These are phyloP conservation scores for Copromyces sp. DNA, from an alignment of 495 filamentous ascomycete species.

Conservation along the genomic window DNA sequence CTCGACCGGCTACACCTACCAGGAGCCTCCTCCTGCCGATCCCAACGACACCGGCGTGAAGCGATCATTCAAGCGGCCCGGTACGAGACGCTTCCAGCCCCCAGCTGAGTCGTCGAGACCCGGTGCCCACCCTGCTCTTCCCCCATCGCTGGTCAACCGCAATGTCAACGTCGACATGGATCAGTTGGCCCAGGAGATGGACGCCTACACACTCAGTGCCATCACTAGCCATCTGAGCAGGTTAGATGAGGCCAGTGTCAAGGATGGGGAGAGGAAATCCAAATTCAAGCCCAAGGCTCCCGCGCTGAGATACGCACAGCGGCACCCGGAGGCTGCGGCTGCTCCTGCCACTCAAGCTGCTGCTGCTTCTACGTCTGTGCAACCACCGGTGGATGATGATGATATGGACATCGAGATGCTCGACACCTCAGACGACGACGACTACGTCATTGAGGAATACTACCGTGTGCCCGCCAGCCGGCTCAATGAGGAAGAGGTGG, in stretches of 20 bases:
- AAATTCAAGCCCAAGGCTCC: constrained; percentile 39
- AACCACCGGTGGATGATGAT: constrained; percentile 10
- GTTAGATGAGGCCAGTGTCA: constrained; percentile 22
- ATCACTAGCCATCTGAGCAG: constrained; percentile 35
- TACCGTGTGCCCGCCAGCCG: constrained; percentile 39
- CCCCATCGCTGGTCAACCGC: constrained; percentile 30
- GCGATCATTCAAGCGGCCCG: constrained; percentile 14
- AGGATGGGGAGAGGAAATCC: constrained; percentile 7
- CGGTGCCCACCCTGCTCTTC: constrained; percentile 19
- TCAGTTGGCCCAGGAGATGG: constrained; percentile 37
- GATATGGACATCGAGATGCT: constrained; percentile 20
- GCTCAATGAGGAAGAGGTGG: constrained; percentile 27
- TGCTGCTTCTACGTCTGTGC: neutral
- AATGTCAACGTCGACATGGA: constrained; percentile 33
- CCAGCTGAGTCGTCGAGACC: neutral
- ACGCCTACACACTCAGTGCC: constrained; percentile 37
- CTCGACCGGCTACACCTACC: neutral
- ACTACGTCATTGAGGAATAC: constrained; percentile 46
- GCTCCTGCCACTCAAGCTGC: constrained; percentile 8
- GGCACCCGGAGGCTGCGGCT: constrained; percentile 31
- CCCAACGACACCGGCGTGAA: neutral
- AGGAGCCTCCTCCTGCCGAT: neutral
- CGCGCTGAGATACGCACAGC: constrained; percentile 35
- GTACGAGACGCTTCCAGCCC: constrained; percentile 2
- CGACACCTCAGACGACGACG: constrained; percentile 33